A percentile compares a stretch with the other conserved stretches of the same genome.
Conservation (phyloP, 2,329 filamentous ascomycete genomes). For the Talaromyces rugulosus region DNA sequence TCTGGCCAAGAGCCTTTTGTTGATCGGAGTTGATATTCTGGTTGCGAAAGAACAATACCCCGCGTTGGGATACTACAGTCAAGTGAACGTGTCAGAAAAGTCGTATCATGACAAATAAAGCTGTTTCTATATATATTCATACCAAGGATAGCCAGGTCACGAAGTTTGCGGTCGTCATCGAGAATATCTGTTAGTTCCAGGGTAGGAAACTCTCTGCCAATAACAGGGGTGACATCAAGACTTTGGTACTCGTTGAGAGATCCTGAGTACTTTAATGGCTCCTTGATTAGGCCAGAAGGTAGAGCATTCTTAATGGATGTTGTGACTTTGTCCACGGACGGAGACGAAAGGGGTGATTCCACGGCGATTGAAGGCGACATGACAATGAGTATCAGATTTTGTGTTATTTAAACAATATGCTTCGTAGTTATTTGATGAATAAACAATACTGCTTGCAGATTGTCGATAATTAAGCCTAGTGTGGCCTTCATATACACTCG, state of each 20-base stretch:
- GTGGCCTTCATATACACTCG: not conserved
- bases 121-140: not conserved
- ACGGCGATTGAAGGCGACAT: not conserved
- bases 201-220: conserved; percentile 45
- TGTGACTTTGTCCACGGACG: not conserved
- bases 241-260: conserved; percentile 41
- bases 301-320: not conserved
- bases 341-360: not conserved
- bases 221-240: conserved; percentile 49
- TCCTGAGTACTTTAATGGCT: conserved; percentile 37
- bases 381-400: not conserved
- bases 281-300: not conserved
- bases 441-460: not conserved
- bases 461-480: not conserved
- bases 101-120: no score
- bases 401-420: not conserved
- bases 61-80: conserved; percentile 34
- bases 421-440: not conserved
- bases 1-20: conserved; percentile 38
- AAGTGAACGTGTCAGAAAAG: not conserved
- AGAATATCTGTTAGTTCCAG: conserved; percentile 36
- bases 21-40: conserved; percentile 6
- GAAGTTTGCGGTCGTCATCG: conserved; percentile 33
- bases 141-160: not conserved
- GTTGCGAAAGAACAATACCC: conserved; percentile 24